Evolutionary conservation across 148 eudicot genomes (phyloP), one percentile per base, ranked within the genome.

Genomic region (Rhododendron vialii): DNA sequence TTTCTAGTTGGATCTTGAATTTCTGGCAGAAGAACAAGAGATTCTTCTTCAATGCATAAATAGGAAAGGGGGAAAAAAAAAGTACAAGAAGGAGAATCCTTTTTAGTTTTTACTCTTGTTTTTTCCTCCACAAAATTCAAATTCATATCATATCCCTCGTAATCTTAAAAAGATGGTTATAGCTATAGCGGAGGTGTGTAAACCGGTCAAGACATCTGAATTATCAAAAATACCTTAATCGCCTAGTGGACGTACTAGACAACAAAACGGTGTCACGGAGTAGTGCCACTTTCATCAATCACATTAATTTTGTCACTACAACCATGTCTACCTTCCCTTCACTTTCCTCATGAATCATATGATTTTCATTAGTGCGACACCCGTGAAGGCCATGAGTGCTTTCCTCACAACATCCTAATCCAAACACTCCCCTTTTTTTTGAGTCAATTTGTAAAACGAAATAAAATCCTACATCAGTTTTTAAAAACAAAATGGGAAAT

Each of bases 381-480:
- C 73, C 84, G 74, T 4, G 84, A 82, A 59, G 20, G 33, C 53
- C 84, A 82, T 82, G 84, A 82, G 53, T 82, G 33, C 73, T 82
- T 61, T 82, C 45, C 33, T 33, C 50, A 35, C 45, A 48, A 20
- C 50, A 5, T 47, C 14, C 11, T 36, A 5, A 10, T 18, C 41
- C 2, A 1, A 13, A 51, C 2, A 14, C 53, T 77, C 11, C 14
- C 24, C 33, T 41, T 77, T 43, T 22, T 77, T 43, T 22, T n/a
- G 5, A 77, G 50, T 20, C n/a, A 22, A 41, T 22, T 43, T 8
- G 51, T 38, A 75, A 3, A 77, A 41, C 26, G 30, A 43, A 77
- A 43, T n/a, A 7, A 7, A 65, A 5, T 20, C 7, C n/a, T 20
- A 2, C 12, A 4, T 55, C 26, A 55, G 18, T 38, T 33, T 28